Evolutionary conservation across 345 rosid species (phyloP), one percentile per base, ranked within the genome.

Genomic region (Pistacia integerrima): DNA sequence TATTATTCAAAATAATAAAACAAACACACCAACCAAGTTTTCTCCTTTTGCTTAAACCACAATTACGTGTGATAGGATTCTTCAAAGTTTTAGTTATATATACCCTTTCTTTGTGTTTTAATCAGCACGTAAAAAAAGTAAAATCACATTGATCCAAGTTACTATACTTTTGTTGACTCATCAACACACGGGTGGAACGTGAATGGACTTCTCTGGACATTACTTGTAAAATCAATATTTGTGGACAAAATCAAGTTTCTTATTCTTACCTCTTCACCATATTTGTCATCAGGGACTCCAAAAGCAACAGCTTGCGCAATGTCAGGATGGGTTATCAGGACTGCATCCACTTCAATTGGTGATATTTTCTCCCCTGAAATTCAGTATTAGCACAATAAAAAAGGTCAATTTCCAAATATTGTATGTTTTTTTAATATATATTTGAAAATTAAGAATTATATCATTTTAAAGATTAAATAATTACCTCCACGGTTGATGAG

Each of bases 401-500:
- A 20, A 10, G 38, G 58, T 68, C 72, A 68, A 49, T 9, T 9
- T 49, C 13, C 33, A 30, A 30, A 30, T 41, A 1, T 41, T 41
- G 46, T 10, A 8, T 41, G 46, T 41, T 41, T 5, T 10, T 35
- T 4, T 11, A 48, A 67, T 22, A 20, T 41, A 41, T 41, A 41
- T 41, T 41, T 41, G 44, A 5, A 41, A 36, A 36, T 2, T 36
- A 36, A 36, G 5, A 5, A 36, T 36, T 36, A 36, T 2, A 36
- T 4, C 5, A 4, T 18, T 10, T 54, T 44, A 41, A 17, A 46
- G 4, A 18, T 3, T 7, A 38, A 38, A 38, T n/a, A 20, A 22
- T 22, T 82, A 89, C 93, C 91, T 78, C 94, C 94, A 58, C 92
- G 94, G 77, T 90, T 90, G 49, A 88, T 81, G 30, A 90, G 88